A percentile compares a stretch with the other conserved stretches of the same genome.
Conservation (phyloP, 805 yeast genomes). For the Wickerhamiella qilinensis region DNA sequence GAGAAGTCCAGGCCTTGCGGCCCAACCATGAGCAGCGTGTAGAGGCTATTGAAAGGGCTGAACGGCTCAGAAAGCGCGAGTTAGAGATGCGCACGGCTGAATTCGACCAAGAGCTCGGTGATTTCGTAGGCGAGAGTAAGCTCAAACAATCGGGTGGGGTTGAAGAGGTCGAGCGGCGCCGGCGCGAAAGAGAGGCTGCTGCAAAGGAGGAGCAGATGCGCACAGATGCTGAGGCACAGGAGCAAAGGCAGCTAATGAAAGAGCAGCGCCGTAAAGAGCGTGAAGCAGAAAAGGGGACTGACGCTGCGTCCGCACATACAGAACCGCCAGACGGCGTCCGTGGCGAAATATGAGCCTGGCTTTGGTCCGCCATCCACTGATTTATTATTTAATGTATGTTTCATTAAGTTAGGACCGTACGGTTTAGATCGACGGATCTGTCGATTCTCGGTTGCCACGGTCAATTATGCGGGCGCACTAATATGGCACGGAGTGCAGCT, state of each 20-base stretch:
- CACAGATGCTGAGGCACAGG: constrained; percentile 17
- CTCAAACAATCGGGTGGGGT: constrained; percentile 78
- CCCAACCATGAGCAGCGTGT: constrained; percentile 77
- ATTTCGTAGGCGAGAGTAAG: constrained; percentile 63
- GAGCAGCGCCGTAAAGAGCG: constrained; percentile 11
- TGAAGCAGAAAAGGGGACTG: no score
- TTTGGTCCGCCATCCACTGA: no score
- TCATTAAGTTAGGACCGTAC: no score
- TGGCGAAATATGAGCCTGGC: no score
- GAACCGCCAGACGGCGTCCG: background rate
- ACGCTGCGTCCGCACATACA: no score
- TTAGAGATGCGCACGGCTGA: constrained; percentile 41
- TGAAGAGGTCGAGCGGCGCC: constrained; percentile 61
- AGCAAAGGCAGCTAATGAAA: constrained; percentile 9
- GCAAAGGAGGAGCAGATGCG: constrained; percentile 33
- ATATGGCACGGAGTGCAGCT: no score
- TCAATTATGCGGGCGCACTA: no score
- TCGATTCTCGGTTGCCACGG: no score
- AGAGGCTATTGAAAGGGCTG: constrained; percentile 82
- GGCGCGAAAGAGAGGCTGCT: constrained; percentile 52
- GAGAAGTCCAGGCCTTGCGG: constrained; percentile 58
- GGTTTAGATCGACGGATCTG: no score
- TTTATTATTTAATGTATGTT: no score
- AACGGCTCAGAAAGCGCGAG: constrained; percentile 59
- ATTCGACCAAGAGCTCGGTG: constrained; percentile 73